A percentile compares a stretch with the other conserved stretches of the same genome.
These are phyloP conservation scores for Xylaria sp. DNA, from an alignment of 2,329 filamentous ascomycete species.

Conservation along the genomic window DNA sequence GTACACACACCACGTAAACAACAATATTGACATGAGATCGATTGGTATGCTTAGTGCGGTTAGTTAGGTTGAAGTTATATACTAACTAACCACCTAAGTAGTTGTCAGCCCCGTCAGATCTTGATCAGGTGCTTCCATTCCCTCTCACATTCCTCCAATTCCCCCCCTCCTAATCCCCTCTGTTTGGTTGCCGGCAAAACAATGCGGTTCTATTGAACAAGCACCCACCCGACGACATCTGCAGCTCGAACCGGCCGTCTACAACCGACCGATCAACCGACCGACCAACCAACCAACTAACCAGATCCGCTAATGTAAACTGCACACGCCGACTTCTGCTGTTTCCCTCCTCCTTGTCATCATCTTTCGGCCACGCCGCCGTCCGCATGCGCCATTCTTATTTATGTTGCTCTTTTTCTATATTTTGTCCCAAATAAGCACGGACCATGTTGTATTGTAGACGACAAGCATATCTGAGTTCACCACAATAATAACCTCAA, in stretches of 20 bases:
- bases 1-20: neutral
- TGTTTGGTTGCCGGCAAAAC: slow-evolving; percentile 2
- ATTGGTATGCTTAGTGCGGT: slow-evolving; percentile 6
- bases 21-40: neutral
- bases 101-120: neutral
- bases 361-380: neutral
- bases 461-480: neutral
- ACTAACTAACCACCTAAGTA: neutral
- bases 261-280: neutral
- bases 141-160: slow-evolving; percentile 11
- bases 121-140: neutral
- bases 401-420: neutral
- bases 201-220: slow-evolving; percentile 2
- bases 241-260: neutral
- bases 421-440: neutral
- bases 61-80: slow-evolving; percentile 3
- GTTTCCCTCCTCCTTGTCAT: neutral
- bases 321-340: neutral
- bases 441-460: slow-evolving; percentile 6
- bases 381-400: neutral
- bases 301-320: slow-evolving; percentile 3
- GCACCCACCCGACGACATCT: neutral
- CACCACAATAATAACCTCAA: slow-evolving; percentile 13
- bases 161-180: neutral
- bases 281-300: neutral